These are phyloP conservation scores for Ophiostoma perfectum DNA, from an alignment of 2,329 filamentous ascomycete species.

Conservation along the genomic window DNA sequence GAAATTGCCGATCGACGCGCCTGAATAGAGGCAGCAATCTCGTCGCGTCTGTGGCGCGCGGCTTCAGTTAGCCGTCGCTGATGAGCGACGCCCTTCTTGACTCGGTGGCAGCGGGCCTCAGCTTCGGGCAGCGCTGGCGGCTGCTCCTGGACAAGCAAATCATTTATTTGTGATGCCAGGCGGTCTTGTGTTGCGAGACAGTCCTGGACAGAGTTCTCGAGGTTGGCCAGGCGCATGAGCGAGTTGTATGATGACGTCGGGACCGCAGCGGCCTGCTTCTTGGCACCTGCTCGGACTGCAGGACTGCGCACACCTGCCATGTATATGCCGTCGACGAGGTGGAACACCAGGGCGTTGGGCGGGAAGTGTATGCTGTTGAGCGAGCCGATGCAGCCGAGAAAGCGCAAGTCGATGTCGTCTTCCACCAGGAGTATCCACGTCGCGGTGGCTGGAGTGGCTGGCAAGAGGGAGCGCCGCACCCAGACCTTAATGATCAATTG, in stretches of 20 bases:
- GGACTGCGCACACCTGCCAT: conserved; percentile 33
- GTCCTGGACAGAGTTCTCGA: conserved; percentile 88
- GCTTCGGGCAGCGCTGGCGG: conserved; percentile 40
- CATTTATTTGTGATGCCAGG: conserved; percentile 73
- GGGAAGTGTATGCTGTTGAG: conserved; percentile 65
- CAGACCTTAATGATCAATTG: conserved; percentile 67
- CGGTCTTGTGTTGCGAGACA: conserved; percentile 70
- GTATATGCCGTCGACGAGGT: conserved; percentile 23
- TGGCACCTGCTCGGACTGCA: conserved; percentile 35
- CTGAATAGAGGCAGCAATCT: conserved; percentile 61
- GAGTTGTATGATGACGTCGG: conserved; percentile 78
- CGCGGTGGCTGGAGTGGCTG: neutral
- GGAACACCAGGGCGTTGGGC: conserved; percentile 64
- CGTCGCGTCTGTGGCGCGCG: conserved; percentile 57
- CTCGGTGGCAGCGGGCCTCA: conserved; percentile 44
- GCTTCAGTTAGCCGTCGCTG: conserved; percentile 62
- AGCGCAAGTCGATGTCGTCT: conserved; percentile 63
- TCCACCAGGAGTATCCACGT: conserved; percentile 59
- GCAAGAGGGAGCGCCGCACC: conserved; percentile 45
- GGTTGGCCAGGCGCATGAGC: conserved; percentile 78
- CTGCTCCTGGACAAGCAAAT: conserved; percentile 40
- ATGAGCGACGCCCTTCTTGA: conserved; percentile 50
- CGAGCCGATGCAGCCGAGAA: conserved; percentile 71
- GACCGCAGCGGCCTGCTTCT: conserved; percentile 39
- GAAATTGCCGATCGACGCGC: conserved; percentile 63